These are phyloP conservation scores for Calocybe gambosa DNA, from an alignment of 1,284 basidiomycete species.

Conservation along the genomic window DNA sequence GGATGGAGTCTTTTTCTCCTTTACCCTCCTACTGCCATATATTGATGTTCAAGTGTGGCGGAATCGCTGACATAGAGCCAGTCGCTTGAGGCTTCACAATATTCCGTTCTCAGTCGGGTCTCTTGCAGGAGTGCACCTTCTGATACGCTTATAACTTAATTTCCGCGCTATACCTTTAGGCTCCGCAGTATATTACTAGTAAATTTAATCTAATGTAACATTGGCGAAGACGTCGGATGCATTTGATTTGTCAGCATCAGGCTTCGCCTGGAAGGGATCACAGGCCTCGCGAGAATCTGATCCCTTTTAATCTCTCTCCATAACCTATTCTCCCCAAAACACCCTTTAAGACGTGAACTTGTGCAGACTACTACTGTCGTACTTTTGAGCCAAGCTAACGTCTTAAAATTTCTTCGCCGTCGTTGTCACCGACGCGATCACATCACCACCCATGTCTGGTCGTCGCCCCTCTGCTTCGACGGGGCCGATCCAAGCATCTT, in stretches of 20 bases:
- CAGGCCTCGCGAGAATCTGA: slow-evolving; percentile 8
- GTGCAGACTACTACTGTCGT: slow-evolving; percentile 6
- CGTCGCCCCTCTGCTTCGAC: slow-evolving; percentile 33
- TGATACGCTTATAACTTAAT: neutral
- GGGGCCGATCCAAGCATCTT: slow-evolving; percentile 17
- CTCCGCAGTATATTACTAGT: neutral
- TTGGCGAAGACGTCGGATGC: slow-evolving; percentile 5
- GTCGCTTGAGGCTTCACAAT: too few relatives aligned
- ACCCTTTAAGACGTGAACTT: slow-evolving; percentile 10
- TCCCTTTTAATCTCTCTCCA: slow-evolving; percentile 10
- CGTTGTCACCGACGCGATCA: slow-evolving; percentile 8
- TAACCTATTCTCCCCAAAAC: slow-evolving; percentile 9
- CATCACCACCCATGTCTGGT: slow-evolving; percentile 23
- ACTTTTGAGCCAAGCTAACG: neutral
- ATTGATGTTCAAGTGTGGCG: too few relatives aligned
- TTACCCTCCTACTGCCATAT: too few relatives aligned
- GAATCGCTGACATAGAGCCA: too few relatives aligned
- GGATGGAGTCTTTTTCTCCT: too few relatives aligned
- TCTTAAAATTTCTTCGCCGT: slow-evolving; percentile 1
- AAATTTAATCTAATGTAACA: neutral
- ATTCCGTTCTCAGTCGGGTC: too few relatives aligned
- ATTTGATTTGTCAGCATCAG: slow-evolving; percentile 18
- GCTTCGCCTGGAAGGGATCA: slow-evolving; percentile 13
- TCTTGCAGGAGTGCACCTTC: too few relatives aligned
- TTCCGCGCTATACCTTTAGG: neutral